phyloP scores from a whole-genome alignment of 2,329 filamentous ascomycete species.

The Fonsecaea nubica region DNA sequence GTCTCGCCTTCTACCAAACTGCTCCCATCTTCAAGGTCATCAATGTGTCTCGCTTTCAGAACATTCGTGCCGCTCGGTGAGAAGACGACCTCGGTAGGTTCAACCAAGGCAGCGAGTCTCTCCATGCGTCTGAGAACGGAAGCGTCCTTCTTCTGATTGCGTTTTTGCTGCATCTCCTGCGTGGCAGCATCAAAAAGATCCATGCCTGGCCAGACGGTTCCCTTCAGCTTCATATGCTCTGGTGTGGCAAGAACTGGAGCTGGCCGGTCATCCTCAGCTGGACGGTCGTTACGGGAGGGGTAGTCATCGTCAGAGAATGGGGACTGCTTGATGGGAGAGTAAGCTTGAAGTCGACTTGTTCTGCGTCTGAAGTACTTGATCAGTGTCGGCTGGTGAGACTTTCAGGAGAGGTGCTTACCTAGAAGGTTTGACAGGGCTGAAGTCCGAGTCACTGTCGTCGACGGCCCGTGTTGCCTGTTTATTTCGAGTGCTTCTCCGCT shows the following conservation, averaged over 20 bases:
- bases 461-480: slow-evolving; percentile 23
- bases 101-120: slow-evolving; percentile 51
- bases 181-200: slow-evolving; percentile 60
- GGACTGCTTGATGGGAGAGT: slow-evolving; percentile 21
- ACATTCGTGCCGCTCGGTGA: slow-evolving; percentile 51
- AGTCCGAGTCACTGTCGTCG: slow-evolving; percentile 36
- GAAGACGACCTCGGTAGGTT: slow-evolving; percentile 57
- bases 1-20: slow-evolving; percentile 55
- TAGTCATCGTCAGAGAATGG: slow-evolving; percentile 8
- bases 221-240: slow-evolving; percentile 53
- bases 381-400: background rate
- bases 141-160: slow-evolving; percentile 60
- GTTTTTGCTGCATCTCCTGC: slow-evolving; percentile 55
- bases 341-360: slow-evolving; percentile 16
- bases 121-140: slow-evolving; percentile 56
- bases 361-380: slow-evolving; percentile 22
- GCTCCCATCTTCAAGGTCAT: slow-evolving; percentile 57
- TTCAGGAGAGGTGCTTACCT: slow-evolving; percentile 22
- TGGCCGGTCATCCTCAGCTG: slow-evolving; percentile 16
- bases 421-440: slow-evolving; percentile 31
- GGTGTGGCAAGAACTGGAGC: slow-evolving; percentile 31
- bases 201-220: slow-evolving; percentile 59
- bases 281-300: slow-evolving; percentile 22
- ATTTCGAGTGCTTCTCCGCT: slow-evolving; percentile 20
- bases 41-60: slow-evolving; percentile 54